phyloP scores from a whole-genome alignment of 768 basidiomycete species.

The Mycena venus region DNA sequence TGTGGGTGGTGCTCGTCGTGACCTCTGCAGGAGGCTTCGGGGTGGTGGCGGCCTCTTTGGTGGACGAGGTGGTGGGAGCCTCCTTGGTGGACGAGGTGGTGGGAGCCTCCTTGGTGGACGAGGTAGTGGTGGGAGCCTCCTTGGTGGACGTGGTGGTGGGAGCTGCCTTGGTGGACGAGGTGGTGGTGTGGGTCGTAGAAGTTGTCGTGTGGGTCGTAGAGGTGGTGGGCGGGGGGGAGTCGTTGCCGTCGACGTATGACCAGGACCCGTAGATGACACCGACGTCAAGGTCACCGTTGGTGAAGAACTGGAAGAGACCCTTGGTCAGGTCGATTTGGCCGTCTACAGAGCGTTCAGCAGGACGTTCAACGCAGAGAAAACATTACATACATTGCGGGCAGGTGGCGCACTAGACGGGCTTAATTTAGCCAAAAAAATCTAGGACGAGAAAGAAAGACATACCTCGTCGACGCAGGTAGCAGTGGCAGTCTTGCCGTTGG shows the following conservation, averaged over 20 bases:
- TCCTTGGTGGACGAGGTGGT: neutral
- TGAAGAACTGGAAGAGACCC: conserved; percentile 28
- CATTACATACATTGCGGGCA: neutral
- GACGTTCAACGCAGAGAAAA: too few species aligned
- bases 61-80: neutral
- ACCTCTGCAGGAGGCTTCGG: neutral
- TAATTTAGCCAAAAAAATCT: neutral
- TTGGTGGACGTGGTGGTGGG: neutral
- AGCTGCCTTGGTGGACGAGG: neutral
- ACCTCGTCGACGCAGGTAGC: conserved; percentile 34
- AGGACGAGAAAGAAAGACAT: neutral
- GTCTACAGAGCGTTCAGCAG: neutral
- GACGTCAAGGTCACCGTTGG: conserved; percentile 6
- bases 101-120: neutral
- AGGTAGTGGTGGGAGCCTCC: neutral
- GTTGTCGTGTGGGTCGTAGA: neutral
- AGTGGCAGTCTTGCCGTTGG: conserved; percentile 22
- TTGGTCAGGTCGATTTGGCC: conserved; percentile 28
- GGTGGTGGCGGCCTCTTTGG: neutral
- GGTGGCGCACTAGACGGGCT: conserved; percentile 12
- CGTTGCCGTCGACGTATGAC: conserved; percentile 23
- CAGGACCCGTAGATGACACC: conserved; percentile 24
- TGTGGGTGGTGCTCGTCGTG: neutral
- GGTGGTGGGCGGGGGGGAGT: neutral
- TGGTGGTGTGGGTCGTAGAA: neutral